Conservation (phyloP, 768 basidiomycete species). For the Suillus fuscotomentosus region DNA sequence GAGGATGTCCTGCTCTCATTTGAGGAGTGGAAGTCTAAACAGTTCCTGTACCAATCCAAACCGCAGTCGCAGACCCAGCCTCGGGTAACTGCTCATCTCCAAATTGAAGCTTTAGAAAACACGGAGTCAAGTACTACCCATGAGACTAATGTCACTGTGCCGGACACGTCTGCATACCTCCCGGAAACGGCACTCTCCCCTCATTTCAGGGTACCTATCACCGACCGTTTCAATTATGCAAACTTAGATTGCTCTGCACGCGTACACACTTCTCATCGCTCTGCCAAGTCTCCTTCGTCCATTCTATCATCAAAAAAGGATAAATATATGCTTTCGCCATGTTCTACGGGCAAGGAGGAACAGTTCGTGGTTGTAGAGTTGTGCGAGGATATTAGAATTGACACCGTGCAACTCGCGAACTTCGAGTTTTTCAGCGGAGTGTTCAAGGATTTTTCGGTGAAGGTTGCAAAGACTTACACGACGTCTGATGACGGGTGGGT, state of each 20-base stretch:
- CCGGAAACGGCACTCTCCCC: slow-evolving; percentile 40
- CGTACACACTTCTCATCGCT: slow-evolving; percentile 79
- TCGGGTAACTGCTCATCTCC: slow-evolving; percentile 17
- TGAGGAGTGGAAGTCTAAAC: slow-evolving; percentile 85
- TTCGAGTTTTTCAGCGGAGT: slow-evolving; percentile 98
- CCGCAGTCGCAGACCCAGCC: slow-evolving; percentile 24
- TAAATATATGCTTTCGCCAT: slow-evolving; percentile 96
- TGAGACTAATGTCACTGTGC: slow-evolving; percentile 12
- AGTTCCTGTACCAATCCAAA: slow-evolving; percentile 39
- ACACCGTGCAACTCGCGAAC: slow-evolving; percentile 94
- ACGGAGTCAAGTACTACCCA: slow-evolving; percentile 4
- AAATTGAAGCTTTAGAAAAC: slow-evolving; percentile 8
- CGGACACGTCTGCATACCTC: slow-evolving; percentile 13
- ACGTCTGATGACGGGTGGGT: slow-evolving; percentile 64
- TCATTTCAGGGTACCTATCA: slow-evolving; percentile 70
- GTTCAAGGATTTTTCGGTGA: slow-evolving; percentile 88
- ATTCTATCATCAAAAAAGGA: slow-evolving; percentile 91
- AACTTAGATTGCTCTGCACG: slow-evolving; percentile 90
- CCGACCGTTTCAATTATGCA: slow-evolving; percentile 94
- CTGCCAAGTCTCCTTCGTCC: slow-evolving; percentile 77
- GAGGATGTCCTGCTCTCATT: slow-evolving; percentile 75
- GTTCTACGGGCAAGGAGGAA: slow-evolving; percentile 46
- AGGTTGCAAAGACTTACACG: slow-evolving; percentile 80
- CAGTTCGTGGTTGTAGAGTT: slow-evolving; percentile 93
- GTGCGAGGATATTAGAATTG: slow-evolving; percentile 96